phyloP scores from a whole-genome alignment of 2,329 filamentous ascomycete genomes.

The Talaromyces sp. region DNA sequence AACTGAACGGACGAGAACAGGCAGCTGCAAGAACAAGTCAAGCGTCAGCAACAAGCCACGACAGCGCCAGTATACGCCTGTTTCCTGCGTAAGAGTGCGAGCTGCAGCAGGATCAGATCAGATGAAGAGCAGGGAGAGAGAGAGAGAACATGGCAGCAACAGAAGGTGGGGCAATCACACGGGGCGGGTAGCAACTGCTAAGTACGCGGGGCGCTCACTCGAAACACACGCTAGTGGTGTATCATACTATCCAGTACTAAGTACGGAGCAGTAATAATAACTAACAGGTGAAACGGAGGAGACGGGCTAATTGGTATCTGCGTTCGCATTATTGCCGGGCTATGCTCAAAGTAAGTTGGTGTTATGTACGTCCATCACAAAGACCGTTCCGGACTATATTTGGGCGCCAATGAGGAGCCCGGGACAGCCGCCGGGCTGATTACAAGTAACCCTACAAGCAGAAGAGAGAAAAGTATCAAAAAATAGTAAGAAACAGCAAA shows the following conservation, averaged over 20 bases:
- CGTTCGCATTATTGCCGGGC: too few species aligned
- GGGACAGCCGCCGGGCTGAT: neutral
- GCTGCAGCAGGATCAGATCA: slow-evolving; percentile 1
- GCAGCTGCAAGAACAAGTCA: slow-evolving; percentile 1
- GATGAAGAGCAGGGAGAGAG: slow-evolving; percentile 1
- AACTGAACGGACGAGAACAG: neutral
- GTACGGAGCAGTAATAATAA: too few species aligned
- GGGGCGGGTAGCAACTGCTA: neutral
- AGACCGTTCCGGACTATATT: neutral
- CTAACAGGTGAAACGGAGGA: neutral
- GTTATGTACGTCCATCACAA: neutral
- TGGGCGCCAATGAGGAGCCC: neutral
- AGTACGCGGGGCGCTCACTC: neutral
- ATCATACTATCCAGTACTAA: too few species aligned
- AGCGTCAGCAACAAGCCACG: neutral
- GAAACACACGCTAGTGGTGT: neutral
- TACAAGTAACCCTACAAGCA: too few species aligned
- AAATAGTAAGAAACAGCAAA: neutral
- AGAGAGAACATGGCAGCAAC: neutral
- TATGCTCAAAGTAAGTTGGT: too few species aligned
- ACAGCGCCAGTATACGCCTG: neutral
- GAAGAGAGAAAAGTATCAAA: too few species aligned
- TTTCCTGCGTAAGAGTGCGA: neutral
- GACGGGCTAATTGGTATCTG: neutral
- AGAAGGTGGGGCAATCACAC: slow-evolving; percentile 13